Evolutionary conservation across 2,329 filamentous ascomycete genomes (phyloP).

Genomic region (Pseudopyrenochaeta lycopersici): DNA sequence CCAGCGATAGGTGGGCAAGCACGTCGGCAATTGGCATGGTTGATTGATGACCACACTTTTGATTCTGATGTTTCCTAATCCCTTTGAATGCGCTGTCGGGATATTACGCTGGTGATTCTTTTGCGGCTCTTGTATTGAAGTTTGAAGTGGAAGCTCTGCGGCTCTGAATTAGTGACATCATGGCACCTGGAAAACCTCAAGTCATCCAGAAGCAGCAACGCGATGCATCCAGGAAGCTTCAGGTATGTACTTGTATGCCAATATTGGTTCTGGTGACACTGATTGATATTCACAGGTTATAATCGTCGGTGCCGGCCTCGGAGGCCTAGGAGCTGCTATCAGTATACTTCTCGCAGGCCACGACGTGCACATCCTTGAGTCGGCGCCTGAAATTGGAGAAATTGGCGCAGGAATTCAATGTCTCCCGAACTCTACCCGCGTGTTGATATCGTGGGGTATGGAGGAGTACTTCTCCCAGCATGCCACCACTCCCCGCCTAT

Average conservation of each 20-base stretch:
- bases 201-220: slow-evolving; percentile 38
- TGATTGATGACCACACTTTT: slow-evolving; percentile 10
- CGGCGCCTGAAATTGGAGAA: slow-evolving; percentile 58
- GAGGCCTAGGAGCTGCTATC: slow-evolving; percentile 63
- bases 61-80: slow-evolving; percentile 3
- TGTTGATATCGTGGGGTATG: slow-evolving; percentile 61
- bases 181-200: slow-evolving; percentile 34
- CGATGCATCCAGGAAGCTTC: slow-evolving; percentile 31
- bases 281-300: slow-evolving; percentile 47
- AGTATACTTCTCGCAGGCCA: slow-evolving; percentile 58
- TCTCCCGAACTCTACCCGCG: slow-evolving; percentile 57
- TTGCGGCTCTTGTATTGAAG: background rate
- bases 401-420: slow-evolving; percentile 63
- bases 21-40: slow-evolving; percentile 25
- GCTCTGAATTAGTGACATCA: slow-evolving; percentile 26
- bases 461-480: slow-evolving; percentile 54
- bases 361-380: slow-evolving; percentile 59
- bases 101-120: background rate
- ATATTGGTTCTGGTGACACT: background rate
- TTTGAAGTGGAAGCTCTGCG: background rate
- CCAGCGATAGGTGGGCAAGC: slow-evolving; percentile 30
- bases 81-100: background rate
- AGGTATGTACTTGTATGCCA: slow-evolving; percentile 24
- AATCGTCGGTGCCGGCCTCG: slow-evolving; percentile 65
- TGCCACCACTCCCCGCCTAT: slow-evolving; percentile 51